Conservation (phyloP, 805 yeast genomes). For the Hanseniaspora nectarophila region DNA sequence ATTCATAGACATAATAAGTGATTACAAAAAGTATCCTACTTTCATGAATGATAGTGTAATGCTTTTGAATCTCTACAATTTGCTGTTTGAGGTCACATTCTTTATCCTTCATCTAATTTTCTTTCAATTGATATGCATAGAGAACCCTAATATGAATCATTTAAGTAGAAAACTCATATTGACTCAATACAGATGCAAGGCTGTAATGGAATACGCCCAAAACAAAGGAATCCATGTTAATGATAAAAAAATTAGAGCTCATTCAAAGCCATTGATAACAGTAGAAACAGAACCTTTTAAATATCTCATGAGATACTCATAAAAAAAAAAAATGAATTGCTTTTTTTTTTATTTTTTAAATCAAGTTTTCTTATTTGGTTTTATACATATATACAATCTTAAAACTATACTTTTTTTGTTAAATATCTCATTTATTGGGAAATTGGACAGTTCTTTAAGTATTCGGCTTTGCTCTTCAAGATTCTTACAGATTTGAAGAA, state of each 20-base stretch:
- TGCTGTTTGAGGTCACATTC: slow-evolving; percentile 23
- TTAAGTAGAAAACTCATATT: slow-evolving; percentile 2
- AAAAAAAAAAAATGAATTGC: background rate
- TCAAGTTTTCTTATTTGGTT: background rate
- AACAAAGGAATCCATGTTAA: background rate
- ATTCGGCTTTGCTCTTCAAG: slow-evolving; percentile 72
- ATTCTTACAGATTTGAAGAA: slow-evolving; percentile 82
- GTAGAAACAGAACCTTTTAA: slow-evolving; percentile 3
- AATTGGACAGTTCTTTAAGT: slow-evolving; percentile 66
- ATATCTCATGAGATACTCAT: slow-evolving; percentile 1
- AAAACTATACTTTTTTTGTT: background rate
- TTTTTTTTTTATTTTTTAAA: background rate
- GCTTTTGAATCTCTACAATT: slow-evolving; percentile 26
- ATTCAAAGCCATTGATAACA: slow-evolving; percentile 16
- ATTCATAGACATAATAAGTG: slow-evolving; percentile 28
- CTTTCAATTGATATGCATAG: slow-evolving; percentile 23
- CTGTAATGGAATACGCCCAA: background rate
- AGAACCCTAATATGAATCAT: slow-evolving; percentile 18
- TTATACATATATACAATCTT: background rate
- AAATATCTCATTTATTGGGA: slow-evolving; percentile 32
- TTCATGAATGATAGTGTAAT: slow-evolving; percentile 25
- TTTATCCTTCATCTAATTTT: slow-evolving; percentile 23
- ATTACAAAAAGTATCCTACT: slow-evolving; percentile 21
- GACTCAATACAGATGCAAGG: slow-evolving; percentile 6
- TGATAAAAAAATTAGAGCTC: background rate